Conservation (phyloP, 495 filamentous ascomycete species). For the Penicillium chermesinum region DNA sequence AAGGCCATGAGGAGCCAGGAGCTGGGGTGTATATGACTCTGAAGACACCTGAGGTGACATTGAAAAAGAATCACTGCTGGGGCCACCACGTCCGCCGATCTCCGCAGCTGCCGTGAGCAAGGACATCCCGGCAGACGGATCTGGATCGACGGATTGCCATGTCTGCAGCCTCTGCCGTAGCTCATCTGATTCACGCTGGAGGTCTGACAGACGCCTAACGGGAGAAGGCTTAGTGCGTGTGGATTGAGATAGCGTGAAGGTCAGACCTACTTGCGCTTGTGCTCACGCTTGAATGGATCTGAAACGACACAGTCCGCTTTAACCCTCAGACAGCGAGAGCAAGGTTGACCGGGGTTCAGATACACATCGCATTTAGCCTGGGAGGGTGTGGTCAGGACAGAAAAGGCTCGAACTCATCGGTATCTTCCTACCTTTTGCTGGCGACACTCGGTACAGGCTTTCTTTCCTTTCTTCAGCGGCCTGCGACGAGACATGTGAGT, state of each 20-base stretch:
- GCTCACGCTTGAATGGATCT: conserved; percentile 40
- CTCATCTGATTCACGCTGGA: conserved; percentile 37
- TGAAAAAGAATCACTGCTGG: conserved; percentile 1
- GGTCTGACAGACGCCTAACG: conserved; percentile 26
- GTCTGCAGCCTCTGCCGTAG: conserved; percentile 29
- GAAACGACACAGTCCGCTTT: conserved; percentile 36
- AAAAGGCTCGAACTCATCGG: background rate
- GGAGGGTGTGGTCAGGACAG: background rate
- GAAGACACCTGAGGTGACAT: conserved; percentile 12
- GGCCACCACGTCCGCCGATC: conserved; percentile 13
- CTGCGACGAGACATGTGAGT: conserved; percentile 13
- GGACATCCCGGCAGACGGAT: conserved; percentile 23
- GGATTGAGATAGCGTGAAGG: background rate
- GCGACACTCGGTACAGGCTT: conserved; percentile 42
- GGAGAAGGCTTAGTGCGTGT: background rate
- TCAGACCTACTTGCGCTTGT: conserved; percentile 40
- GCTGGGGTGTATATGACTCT: conserved; percentile 14
- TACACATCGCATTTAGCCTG: conserved; percentile 43
- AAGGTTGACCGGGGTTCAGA: conserved; percentile 27
- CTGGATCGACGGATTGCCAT: conserved; percentile 17
- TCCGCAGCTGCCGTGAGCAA: conserved; percentile 30
- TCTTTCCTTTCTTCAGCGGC: conserved; percentile 39
- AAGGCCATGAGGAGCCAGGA: conserved; percentile 10
- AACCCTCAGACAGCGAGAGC: conserved; percentile 35
- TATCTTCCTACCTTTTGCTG: conserved; percentile 35